phyloP scores from a whole-genome alignment of 495 filamentous ascomycete genomes.

The Aspergillus indologenus region DNA sequence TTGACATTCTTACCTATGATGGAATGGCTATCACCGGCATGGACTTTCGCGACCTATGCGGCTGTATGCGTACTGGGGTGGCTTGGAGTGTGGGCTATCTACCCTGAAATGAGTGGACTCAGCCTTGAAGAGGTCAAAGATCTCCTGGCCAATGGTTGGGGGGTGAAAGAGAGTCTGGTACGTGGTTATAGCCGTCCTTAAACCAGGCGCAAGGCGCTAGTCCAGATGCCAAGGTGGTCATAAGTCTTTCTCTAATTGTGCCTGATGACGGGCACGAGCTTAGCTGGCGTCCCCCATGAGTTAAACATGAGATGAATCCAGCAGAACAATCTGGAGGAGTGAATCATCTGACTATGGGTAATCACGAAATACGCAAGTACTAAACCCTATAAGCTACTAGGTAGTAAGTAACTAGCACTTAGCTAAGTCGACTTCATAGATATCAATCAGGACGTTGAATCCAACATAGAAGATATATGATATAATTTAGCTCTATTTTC shows the following conservation, averaged over 20 bases:
- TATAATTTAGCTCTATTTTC: no score
- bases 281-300: no score
- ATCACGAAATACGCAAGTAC: no score
- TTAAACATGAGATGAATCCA: no score
- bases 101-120: conserved; percentile 81
- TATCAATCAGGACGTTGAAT: no score
- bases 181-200: background rate
- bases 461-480: no score
- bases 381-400: no score
- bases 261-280: background rate
- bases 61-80: conserved; percentile 65
- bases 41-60: conserved; percentile 77
- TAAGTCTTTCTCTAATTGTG: background rate
- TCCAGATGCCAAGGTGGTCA: background rate
- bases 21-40: conserved; percentile 68
- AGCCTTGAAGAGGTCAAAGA: conserved; percentile 77
- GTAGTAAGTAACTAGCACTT: no score
- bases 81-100: conserved; percentile 63
- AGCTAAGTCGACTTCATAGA: no score
- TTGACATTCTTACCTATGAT: conserved; percentile 86
- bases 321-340: no score
- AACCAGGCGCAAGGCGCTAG: background rate
- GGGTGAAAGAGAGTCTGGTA: conserved; percentile 47
- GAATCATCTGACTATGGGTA: no score
- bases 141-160: conserved; percentile 73